These are phyloP conservation scores for Rhodotorula sphaerocarpa DNA, from an alignment of 768 basidiomycete genomes.

Conservation along the genomic window DNA sequence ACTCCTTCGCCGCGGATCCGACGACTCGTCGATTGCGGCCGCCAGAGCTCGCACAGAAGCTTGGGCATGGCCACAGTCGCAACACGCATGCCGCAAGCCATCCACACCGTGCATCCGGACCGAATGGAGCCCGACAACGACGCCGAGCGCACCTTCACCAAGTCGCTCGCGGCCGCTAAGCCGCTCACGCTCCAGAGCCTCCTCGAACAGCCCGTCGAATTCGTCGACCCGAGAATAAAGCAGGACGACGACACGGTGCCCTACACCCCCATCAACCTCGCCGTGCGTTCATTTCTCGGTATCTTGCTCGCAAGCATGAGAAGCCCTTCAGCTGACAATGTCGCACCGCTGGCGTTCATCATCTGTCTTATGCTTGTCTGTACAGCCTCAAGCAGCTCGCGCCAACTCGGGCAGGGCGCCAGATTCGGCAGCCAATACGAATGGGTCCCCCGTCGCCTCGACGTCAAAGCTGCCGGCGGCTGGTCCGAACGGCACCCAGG, in stretches of 20 bases:
- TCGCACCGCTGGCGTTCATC: too few relatives aligned
- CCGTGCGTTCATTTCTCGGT: neutral
- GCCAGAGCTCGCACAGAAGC: neutral
- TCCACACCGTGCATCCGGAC: neutral
- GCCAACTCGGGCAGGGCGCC: neutral
- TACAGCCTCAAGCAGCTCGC: too few relatives aligned
- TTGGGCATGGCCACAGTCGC: constrained; percentile 4
- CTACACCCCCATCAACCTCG: constrained; percentile 32
- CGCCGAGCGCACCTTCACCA: neutral
- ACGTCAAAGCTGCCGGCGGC: neutral
- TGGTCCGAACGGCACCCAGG: neutral
- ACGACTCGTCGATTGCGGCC: too few relatives aligned
- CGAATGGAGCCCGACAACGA: neutral
- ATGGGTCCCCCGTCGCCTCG: constrained; percentile 4
- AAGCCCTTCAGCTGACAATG: too few relatives aligned
- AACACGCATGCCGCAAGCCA: neutral
- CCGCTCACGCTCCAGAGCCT: constrained; percentile 19
- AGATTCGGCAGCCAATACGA: neutral
- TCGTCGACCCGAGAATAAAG: neutral
- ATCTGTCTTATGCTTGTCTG: too few relatives aligned
- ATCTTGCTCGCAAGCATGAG: too few relatives aligned
- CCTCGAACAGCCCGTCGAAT: constrained; percentile 24
- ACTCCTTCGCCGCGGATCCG: too few relatives aligned
- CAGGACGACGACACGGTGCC: constrained; percentile 21
- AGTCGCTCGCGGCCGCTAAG: constrained; percentile 1